A percentile compares a stretch with the other conserved stretches of the same genome.
Evolutionary conservation across 2,329 filamentous ascomycete genomes (phyloP).

Genomic region (Penicillium thymicola): DNA sequence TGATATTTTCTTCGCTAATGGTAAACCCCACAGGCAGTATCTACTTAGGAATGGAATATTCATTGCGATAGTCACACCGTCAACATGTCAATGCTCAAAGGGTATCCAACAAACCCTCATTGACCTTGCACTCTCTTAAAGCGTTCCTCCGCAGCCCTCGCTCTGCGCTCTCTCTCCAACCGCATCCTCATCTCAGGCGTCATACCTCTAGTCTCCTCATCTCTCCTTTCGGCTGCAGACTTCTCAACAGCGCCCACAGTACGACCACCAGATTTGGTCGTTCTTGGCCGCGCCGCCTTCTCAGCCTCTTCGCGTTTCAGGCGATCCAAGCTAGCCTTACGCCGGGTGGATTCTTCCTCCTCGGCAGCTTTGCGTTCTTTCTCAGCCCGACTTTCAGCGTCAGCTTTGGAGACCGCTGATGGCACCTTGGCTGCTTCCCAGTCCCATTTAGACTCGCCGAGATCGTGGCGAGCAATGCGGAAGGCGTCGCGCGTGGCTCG

Average conservation of each 20-base stretch:
- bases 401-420: conserved; percentile 63
- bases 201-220: conserved; percentile 79
- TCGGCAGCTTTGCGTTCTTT: conserved; percentile 68
- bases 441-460: conserved; percentile 72
- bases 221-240: conserved; percentile 74
- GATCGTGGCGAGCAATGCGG: conserved; percentile 75
- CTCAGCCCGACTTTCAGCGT: conserved; percentile 67
- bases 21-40: background rate
- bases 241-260: conserved; percentile 62
- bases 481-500: conserved; percentile 85
- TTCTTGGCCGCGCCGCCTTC: conserved; percentile 41
- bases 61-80: background rate
- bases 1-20: background rate
- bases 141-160: conserved; percentile 86
- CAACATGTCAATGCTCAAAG: background rate
- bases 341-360: conserved; percentile 65
- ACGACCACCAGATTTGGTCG: conserved; percentile 53
- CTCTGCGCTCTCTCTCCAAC: conserved; percentile 83
- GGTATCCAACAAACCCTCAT: conserved; percentile 8
- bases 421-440: conserved; percentile 78
- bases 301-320: conserved; percentile 61
- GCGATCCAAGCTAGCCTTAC: conserved; percentile 71
- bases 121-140: conserved; percentile 62
- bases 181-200: conserved; percentile 82
- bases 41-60: background rate